Evolutionary conservation across 768 basidiomycete species (phyloP).

Genomic region (Psilocybe subaeruginosa): DNA sequence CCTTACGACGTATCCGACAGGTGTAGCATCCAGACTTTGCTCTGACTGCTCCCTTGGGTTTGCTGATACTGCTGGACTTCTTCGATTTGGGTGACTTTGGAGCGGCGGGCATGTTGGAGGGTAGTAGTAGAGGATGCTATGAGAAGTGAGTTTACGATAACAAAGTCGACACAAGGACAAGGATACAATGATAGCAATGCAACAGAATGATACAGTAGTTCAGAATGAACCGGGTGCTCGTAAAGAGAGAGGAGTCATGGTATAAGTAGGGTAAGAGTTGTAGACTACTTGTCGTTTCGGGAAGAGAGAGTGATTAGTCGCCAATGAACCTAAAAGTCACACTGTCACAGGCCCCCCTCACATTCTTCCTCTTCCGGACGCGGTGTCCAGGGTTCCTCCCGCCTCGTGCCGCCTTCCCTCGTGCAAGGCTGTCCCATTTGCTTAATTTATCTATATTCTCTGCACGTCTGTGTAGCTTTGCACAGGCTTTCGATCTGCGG

Average conservation of each 20-base stretch:
- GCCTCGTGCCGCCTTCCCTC: neutral
- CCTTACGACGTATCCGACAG: conserved; percentile 86
- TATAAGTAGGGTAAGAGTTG: neutral
- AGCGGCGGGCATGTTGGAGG: conserved; percentile 37
- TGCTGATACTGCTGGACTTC: conserved; percentile 55
- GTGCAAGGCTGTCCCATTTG: neutral
- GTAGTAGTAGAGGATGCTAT: neutral
- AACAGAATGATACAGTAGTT: neutral
- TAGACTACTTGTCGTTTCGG: conserved; percentile 1
- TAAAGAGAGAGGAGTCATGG: neutral
- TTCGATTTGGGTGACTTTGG: conserved; percentile 44
- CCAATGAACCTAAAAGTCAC: neutral
- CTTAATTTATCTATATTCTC: neutral
- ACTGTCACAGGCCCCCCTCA: conserved; percentile 4
- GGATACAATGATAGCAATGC: conserved; percentile 6
- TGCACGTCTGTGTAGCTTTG: neutral
- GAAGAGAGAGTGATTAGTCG: neutral
- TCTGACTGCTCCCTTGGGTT: conserved; percentile 80
- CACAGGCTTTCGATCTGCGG: neutral
- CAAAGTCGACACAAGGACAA: conserved; percentile 16
- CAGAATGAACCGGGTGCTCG: neutral
- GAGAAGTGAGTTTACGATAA: neutral
- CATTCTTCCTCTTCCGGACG: neutral
- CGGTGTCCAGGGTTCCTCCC: conserved; percentile 1
- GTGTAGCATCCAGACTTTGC: conserved; percentile 92